Evolutionary conservation across 352 stramenopile species (phyloP).

Genomic region (Hyaloperonospora brassicae): DNA sequence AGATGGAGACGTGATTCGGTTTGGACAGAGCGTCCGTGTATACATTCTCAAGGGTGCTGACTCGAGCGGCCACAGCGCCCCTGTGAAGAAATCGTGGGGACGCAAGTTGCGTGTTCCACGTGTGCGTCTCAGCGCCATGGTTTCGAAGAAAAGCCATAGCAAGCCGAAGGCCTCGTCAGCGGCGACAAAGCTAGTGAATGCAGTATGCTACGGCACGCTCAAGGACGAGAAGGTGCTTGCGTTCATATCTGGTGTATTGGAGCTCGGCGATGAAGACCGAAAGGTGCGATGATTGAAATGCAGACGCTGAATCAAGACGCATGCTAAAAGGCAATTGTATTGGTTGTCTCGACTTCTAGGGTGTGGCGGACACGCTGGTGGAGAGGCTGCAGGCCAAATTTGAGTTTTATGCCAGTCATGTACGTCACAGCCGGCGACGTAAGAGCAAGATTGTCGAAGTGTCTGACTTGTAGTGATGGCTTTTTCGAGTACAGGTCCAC

Average conservation of each 20-base stretch:
- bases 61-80: constrained; percentile 47
- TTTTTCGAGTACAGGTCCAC: constrained; percentile 41
- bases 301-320: neutral
- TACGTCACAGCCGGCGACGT: constrained; percentile 16
- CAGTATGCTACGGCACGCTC: constrained; percentile 70
- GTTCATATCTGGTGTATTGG: constrained; percentile 61
- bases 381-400: constrained; percentile 80
- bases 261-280: constrained; percentile 56
- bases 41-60: constrained; percentile 77
- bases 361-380: constrained; percentile 71
- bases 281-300: constrained; percentile 32
- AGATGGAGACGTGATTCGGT: constrained; percentile 83
- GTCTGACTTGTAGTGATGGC: neutral
- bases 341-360: constrained; percentile 25
- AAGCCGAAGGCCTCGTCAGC: constrained; percentile 47
- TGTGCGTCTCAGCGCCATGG: constrained; percentile 57
- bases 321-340: neutral
- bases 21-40: constrained; percentile 79
- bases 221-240: constrained; percentile 63
- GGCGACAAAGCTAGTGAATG: constrained; percentile 76
- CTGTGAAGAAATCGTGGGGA: constrained; percentile 78
- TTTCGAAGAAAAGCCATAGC: constrained; percentile 52
- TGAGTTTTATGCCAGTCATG: constrained; percentile 72
- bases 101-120: constrained; percentile 67
- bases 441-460: neutral